These are phyloP conservation scores for Penicillium subrubescens DNA, from an alignment of 495 filamentous ascomycete genomes.

Conservation along the genomic window DNA sequence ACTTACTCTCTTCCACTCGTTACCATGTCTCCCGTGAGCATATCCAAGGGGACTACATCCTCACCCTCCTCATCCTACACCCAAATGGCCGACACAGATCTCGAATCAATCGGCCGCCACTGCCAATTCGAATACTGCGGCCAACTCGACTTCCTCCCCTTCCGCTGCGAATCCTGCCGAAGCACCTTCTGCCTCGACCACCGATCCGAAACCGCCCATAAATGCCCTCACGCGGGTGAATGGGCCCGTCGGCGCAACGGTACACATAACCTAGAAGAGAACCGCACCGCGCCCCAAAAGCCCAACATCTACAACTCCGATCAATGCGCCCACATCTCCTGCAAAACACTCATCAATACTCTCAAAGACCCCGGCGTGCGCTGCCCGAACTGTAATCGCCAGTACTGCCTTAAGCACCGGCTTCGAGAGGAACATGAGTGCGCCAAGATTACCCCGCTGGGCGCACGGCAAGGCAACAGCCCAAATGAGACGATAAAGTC, in stretches of 20 bases:
- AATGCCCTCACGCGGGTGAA: slow-evolving; percentile 77
- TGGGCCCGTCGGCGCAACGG: slow-evolving; percentile 73
- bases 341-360: slow-evolving; percentile 87
- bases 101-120: slow-evolving; percentile 82
- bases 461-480: slow-evolving; percentile 47
- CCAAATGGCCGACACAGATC: slow-evolving; percentile 65
- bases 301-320: slow-evolving; percentile 62
- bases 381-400: slow-evolving; percentile 75
- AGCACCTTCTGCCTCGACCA: slow-evolving; percentile 93
- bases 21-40: slow-evolving; percentile 37
- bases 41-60: slow-evolving; percentile 25
- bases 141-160: slow-evolving; percentile 94
- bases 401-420: slow-evolving; percentile 93
- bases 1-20: slow-evolving; percentile 2
- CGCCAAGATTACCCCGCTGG: slow-evolving; percentile 65
- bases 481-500: slow-evolving; percentile 53
- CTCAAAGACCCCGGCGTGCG: slow-evolving; percentile 75
- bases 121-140: slow-evolving; percentile 91
- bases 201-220: slow-evolving; percentile 82
- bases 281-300: slow-evolving; percentile 39
- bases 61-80: slow-evolving; percentile 44
- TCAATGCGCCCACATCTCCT: slow-evolving; percentile 72
- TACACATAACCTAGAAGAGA: slow-evolving; percentile 22
- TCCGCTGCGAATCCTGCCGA: slow-evolving; percentile 86
- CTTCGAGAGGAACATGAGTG: slow-evolving; percentile 88